Evolutionary conservation across 176 grass and related monocot species (phyloP), one percentile per base, ranked within the genome.

Genomic region (Aegilops tauschii): DNA sequence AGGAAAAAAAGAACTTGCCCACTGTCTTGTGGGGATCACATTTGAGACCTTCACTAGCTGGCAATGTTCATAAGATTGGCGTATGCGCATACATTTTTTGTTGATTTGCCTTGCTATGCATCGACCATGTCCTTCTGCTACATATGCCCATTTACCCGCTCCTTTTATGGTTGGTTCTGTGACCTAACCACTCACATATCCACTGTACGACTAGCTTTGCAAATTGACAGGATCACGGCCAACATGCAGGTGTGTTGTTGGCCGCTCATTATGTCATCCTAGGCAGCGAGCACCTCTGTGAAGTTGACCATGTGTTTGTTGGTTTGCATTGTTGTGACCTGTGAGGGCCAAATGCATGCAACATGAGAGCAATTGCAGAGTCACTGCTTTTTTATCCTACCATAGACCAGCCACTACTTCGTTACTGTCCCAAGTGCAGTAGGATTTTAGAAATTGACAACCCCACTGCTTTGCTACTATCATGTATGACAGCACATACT

Each of bases 221-320:
- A 85, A 88, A 82, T 77, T 67, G 9, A 37, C 35, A 77, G 65
- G 80, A 76, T 86, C 82, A 86, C 31, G 14, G 80, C 79, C 73
- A 88, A 86, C 65, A 88, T 86, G 89, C 80, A 78, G 88, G 49
- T 83, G 68, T 68, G 23, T 88, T 81, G 82, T 84, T 85, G 77
- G 90, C 90, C 90, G 71, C 70, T 91, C 90, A 82, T 88, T 82
- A 78, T 91, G 90, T 91, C 77, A 85, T 91, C 86, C 86, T 82
- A 91, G 86, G 86, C 90, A 65, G 71, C 37, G 40, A 85, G 78
- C 90, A 91, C 90, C 82, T 91, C 32, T 64, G 11, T 50, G 71
- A 77, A 91, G 86, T 88, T 91, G 90, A 91, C 90, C 77, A 82
- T 85, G 77, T 42, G 56, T 82, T 64, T 88, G 72, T 56, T 85